These are phyloP conservation scores for Hypoxylon sp. DNA, from an alignment of 2,329 filamentous ascomycete species.

Conservation along the genomic window DNA sequence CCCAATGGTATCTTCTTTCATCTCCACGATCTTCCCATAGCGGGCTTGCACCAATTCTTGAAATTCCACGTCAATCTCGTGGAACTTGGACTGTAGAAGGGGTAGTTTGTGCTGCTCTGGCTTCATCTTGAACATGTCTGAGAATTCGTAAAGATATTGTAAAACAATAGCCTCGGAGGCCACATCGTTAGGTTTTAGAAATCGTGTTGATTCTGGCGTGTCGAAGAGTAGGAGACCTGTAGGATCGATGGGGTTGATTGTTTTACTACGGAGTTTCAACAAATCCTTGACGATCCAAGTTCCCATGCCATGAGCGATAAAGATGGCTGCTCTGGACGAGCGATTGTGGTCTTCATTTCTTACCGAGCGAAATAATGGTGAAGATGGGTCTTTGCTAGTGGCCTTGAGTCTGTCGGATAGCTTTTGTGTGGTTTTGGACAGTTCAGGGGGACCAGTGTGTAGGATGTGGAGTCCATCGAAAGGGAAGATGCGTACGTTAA, in stretches of 20 bases:
- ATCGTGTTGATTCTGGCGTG: constrained; percentile 4
- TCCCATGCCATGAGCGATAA: constrained; percentile 39
- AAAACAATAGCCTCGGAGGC: not conserved
- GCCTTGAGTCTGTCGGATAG: constrained; percentile 8
- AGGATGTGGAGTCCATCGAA: constrained; percentile 25
- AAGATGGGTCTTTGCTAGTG: constrained; percentile 7
- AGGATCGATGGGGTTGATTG: constrained; percentile 16
- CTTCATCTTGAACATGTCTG: constrained; percentile 15
- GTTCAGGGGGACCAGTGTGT: constrained; percentile 11
- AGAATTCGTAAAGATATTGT: constrained; percentile 21
- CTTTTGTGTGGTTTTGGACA: constrained; percentile 1
- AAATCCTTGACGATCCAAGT: constrained; percentile 40
- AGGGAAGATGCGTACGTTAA: constrained; percentile 33
- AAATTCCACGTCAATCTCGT: constrained; percentile 21
- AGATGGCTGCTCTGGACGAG: constrained; percentile 25
- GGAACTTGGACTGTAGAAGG: not conserved
- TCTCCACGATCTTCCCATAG: constrained; percentile 17
- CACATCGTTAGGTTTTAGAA: constrained; percentile 14
- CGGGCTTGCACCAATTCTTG: not conserved
- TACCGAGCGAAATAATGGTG: constrained; percentile 20
- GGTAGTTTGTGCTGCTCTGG: not conserved
- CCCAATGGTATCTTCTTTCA: not conserved
- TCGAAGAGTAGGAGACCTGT: constrained; percentile 32
- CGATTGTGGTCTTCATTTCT: not conserved
- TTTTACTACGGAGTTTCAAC: not conserved